Conservation (phyloP, 1,139 yeast species). For the Debaryomyces udenii region DNA sequence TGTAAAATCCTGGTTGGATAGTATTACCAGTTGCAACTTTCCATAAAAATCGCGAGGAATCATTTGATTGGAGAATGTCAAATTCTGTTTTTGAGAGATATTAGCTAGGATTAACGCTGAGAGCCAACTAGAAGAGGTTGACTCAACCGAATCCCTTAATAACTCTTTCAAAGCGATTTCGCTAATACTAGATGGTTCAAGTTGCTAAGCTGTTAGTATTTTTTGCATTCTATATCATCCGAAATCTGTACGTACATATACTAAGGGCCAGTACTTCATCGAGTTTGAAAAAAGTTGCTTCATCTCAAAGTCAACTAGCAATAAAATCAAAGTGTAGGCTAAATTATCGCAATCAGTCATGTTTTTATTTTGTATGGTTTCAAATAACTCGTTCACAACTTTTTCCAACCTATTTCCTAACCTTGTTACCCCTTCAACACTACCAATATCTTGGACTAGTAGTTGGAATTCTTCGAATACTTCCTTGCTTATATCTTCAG, state of each 20-base stretch:
- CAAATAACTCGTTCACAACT: neutral
- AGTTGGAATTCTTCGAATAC: neutral
- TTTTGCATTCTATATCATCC: neutral
- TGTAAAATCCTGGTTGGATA: slow-evolving; percentile 11
- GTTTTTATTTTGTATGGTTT: neutral
- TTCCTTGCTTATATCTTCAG: neutral
- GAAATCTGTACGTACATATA: slow-evolving; percentile 12
- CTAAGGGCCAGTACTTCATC: slow-evolving; percentile 12
- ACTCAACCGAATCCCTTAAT: slow-evolving; percentile 4
- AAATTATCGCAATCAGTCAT: neutral
- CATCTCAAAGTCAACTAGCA: neutral
- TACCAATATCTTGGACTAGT: no score
- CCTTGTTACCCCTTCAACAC: no score
- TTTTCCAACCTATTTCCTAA: no score
- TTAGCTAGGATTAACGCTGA: slow-evolving; percentile 3
- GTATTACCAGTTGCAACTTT: slow-evolving; percentile 2
- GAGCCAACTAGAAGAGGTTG: slow-evolving; percentile 9
- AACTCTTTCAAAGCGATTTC: neutral
- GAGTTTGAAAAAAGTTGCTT: slow-evolving; percentile 4
- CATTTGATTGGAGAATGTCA: neutral
- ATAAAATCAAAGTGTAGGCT: neutral
- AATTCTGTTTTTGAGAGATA: neutral
- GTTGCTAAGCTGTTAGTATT: slow-evolving; percentile 9
- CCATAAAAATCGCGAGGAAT: slow-evolving; percentile 1
- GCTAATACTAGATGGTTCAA: neutral